These are phyloP conservation scores for Ascoidea tarda DNA, from an alignment of 805 yeast genomes.

Conservation along the genomic window DNA sequence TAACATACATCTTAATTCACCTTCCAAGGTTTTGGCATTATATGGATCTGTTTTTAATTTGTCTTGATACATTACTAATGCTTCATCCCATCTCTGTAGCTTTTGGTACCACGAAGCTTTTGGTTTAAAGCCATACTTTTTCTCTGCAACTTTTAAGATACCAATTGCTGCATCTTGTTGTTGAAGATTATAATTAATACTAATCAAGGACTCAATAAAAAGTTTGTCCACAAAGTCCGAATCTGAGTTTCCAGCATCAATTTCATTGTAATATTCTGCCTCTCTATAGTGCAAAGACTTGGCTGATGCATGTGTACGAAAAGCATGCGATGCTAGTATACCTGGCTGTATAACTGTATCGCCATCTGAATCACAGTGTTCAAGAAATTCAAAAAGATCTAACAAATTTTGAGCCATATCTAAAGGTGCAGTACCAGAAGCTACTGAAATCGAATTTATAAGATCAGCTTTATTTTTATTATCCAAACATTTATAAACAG, in stretches of 20 bases:
- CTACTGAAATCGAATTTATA: conserved; percentile 72
- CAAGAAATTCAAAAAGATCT: conserved; percentile 92
- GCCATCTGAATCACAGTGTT: conserved; percentile 83
- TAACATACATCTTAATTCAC: conserved; percentile 94
- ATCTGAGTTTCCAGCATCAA: conserved; percentile 17
- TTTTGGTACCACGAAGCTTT: conserved; percentile 98
- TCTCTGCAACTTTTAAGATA: conserved; percentile 84
- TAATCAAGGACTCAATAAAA: conserved; percentile 82
- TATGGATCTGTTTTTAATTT: conserved; percentile 37
- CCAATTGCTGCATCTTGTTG: conserved; percentile 98
- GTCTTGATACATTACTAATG: conserved; percentile 78
- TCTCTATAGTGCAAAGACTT: conserved; percentile 95
- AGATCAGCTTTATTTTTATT: conserved; percentile 84
- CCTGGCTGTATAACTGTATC: conserved; percentile 17
- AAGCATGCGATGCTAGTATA: conserved; percentile 84
- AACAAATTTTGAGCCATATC: conserved; percentile 85
- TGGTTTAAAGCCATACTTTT: conserved; percentile 77
- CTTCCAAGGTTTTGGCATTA: conserved; percentile 68
- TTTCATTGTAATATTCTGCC: conserved; percentile 85
- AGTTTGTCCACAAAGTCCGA: conserved; percentile 36
- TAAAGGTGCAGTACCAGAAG: conserved; percentile 89
- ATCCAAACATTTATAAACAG: conserved; percentile 89
- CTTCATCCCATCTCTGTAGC: conserved; percentile 96
- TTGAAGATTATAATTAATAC: conserved; percentile 86
- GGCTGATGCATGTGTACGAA: conserved; percentile 93